Evolutionary conservation across 352 stramenopile species (phyloP), one percentile per base, ranked within the genome.

Genomic region (Plasmopara viticola): DNA sequence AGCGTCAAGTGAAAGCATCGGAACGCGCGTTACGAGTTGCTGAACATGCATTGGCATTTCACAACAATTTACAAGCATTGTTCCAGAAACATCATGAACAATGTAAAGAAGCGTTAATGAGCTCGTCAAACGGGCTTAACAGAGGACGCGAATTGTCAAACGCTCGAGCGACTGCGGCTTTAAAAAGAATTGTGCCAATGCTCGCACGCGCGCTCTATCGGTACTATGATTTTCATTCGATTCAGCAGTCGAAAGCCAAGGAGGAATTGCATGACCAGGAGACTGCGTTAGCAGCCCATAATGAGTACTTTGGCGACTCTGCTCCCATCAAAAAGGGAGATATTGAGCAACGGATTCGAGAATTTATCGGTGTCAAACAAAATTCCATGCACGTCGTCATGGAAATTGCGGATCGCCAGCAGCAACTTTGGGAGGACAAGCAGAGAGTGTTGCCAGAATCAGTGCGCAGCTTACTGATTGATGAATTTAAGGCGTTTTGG

Each of bases 171-270:
- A 68, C 65, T 12, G 44, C 49, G 12, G 65, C 72, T 14, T 49
- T 90, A 38, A 52, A 66, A 51, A 38, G 33, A 2, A 74, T 65
- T 18, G 70, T 91, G 13, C 67, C 72, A 4, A 74, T 75, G 45
- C 64, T 91, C 10, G 69, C 64, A 9, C 51, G 49, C 6, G 60
- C 66, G 1, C 50, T 89, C 9, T 55, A 46, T 12, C 46, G 58
- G 8, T 87, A 82, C 45, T 86, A 79, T 29, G 66, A 86, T 25
- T 88, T 87, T 51, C 74, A 86, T 44, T 68, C 71, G 1, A 56
- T 82, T 6, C 72, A 72, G 13, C 76, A 91, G 37, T 14, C 53
- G 6, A 68, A 72, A 6, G 78, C 78, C 2, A 75, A 67, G 7
- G 54, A 66, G 13, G 72, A 89, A 12, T 33, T 62, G n/a, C 48